Percentiles rank a stretch among this genome's conserved stretches.
These are phyloP conservation scores for Phytopythium sindhum DNA, from an alignment of 352 stramenopile genomes.

Conservation along the genomic window DNA sequence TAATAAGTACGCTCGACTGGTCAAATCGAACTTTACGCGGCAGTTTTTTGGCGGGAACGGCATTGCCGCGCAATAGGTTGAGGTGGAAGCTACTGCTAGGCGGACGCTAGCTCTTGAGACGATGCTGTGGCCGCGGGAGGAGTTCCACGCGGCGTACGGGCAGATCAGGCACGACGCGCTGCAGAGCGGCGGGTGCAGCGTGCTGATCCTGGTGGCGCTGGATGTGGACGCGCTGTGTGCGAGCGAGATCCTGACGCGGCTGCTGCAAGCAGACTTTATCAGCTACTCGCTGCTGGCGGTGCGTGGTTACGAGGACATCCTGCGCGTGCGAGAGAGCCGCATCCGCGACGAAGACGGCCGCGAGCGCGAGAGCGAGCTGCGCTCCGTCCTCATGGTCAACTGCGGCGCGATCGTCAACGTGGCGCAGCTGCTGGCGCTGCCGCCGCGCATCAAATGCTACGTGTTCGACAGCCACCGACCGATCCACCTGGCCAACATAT, in stretches of 20 bases:
- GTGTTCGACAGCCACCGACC: slow-evolving; percentile 95
- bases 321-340: slow-evolving; percentile 63
- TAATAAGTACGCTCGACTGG: background rate
- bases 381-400: slow-evolving; percentile 93
- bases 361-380: slow-evolving; percentile 53
- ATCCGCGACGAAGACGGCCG: slow-evolving; percentile 48
- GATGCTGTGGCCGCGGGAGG: slow-evolving; percentile 84
- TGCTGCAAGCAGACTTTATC: slow-evolving; percentile 72
- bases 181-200: slow-evolving; percentile 65
- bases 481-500: slow-evolving; percentile 96
- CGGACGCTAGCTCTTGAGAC: background rate
- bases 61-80: background rate
- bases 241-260: slow-evolving; percentile 90
- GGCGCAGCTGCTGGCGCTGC: slow-evolving; percentile 72
- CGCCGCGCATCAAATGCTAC: slow-evolving; percentile 82
- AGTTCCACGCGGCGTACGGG: slow-evolving; percentile 82
- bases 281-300: slow-evolving; percentile 77
- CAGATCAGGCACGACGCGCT: slow-evolving; percentile 82
- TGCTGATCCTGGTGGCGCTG: slow-evolving; percentile 92
- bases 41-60: slow-evolving; percentile 12
- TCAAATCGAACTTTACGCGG: background rate
- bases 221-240: slow-evolving; percentile 95
- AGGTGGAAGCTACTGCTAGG: background rate
- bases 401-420: slow-evolving; percentile 94
- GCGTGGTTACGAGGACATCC: slow-evolving; percentile 82